Evolutionary conservation across 2,329 filamentous ascomycete species (phyloP).

Genomic region (Calonectria hongkongensis): DNA sequence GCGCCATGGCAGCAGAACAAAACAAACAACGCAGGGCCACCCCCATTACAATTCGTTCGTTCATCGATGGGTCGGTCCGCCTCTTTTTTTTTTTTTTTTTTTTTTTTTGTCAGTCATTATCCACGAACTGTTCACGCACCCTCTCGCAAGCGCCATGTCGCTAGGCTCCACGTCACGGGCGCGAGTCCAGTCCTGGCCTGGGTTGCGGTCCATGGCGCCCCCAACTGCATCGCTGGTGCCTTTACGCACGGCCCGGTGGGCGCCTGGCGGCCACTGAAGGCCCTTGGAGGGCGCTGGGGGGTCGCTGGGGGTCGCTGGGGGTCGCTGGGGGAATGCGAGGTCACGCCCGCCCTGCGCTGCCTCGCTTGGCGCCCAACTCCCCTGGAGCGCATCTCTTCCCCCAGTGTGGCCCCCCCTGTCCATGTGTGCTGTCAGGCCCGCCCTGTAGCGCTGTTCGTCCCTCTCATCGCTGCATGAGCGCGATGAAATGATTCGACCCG

Average conservation of each 20-base stretch:
- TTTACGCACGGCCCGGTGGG: not conserved
- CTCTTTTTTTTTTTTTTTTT: conserved; percentile 19
- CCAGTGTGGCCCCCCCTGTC: not conserved
- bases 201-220: conserved; percentile 31
- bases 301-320: not conserved
- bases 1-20: conserved; percentile 5
- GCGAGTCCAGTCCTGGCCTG: not conserved
- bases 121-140: conserved; percentile 22
- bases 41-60: not conserved
- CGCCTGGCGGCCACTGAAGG: conserved; percentile 10
- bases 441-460: conserved; percentile 1
- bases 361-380: conserved; percentile 12
- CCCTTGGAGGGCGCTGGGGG: not conserved
- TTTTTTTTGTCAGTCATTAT: not conserved
- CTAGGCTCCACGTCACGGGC: conserved; percentile 28
- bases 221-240: conserved; percentile 22
- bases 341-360: not conserved
- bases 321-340: not conserved
- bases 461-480: not conserved
- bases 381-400: not conserved
- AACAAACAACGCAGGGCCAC: conserved; percentile 27
- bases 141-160: conserved; percentile 5
- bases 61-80: not conserved
- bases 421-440: conserved; percentile 12
- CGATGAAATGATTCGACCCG: conserved; percentile 27